Evolutionary conservation across 805 yeast species (phyloP).

Genomic region (Candida odintsovae): DNA sequence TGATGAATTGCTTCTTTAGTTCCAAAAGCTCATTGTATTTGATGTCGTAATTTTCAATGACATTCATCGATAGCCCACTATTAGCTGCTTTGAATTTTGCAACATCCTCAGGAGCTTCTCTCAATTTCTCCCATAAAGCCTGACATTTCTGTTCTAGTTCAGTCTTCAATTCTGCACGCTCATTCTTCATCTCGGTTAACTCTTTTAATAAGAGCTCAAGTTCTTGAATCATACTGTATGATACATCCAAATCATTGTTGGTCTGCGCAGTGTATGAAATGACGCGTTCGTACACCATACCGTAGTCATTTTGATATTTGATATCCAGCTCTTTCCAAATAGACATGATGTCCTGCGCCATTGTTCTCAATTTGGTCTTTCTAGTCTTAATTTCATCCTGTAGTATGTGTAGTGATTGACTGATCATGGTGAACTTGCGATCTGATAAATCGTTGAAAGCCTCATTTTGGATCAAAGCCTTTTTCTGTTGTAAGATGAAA

Average conservation of each 20-base stretch:
- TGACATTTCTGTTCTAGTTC: conserved; percentile 36
- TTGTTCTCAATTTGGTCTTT: conserved; percentile 3
- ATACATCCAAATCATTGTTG: conserved; percentile 8
- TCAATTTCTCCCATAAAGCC: conserved; percentile 51
- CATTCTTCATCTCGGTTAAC: conserved; percentile 8
- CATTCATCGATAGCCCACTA: conserved; percentile 38
- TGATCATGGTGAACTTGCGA: conserved; percentile 5
- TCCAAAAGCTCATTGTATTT: conserved; percentile 54
- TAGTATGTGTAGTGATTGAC: conserved; percentile 7
- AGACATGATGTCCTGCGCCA: conserved; percentile 11
- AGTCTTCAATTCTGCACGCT: conserved; percentile 8
- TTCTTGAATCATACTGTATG: conserved; percentile 9
- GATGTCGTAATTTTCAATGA: conserved; percentile 43
- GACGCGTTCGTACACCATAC: conserved; percentile 16
- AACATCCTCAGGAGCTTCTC: conserved; percentile 38
- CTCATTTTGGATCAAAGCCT: conserved; percentile 16
- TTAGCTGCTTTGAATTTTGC: conserved; percentile 37
- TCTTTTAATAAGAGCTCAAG: conserved; percentile 8
- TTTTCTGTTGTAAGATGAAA: conserved; percentile 13
- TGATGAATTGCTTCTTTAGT: conserved; percentile 59
- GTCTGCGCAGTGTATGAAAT: not conserved
- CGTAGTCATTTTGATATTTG: conserved; percentile 14
- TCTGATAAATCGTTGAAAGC: conserved; percentile 21
- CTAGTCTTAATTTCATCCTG: conserved; percentile 18
- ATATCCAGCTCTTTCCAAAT: conserved; percentile 21